A percentile compares a stretch with the other conserved stretches of the same genome.
Conservation (phyloP, 2,329 filamentous ascomycete genomes). For the Penicillium fuscoglaucum region DNA sequence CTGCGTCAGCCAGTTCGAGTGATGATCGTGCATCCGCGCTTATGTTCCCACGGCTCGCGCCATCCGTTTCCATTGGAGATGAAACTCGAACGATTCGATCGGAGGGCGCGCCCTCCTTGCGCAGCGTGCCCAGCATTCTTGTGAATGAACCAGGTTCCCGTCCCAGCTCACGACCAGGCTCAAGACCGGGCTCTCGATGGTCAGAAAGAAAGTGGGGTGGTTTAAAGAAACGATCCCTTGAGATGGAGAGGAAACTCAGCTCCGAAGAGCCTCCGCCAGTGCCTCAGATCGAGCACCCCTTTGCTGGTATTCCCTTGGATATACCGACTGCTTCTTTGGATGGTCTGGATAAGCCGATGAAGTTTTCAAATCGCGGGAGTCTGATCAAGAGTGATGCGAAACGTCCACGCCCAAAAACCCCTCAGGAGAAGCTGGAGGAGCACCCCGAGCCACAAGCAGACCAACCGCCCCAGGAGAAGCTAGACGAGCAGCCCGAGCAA, state of each 20-base stretch:
- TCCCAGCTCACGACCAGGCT: slow-evolving; percentile 32
- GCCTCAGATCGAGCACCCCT: slow-evolving; percentile 39
- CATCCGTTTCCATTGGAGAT: slow-evolving; percentile 14
- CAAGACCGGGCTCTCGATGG: slow-evolving; percentile 45
- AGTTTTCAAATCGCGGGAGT: slow-evolving; percentile 62
- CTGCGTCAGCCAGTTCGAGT: slow-evolving; percentile 21
- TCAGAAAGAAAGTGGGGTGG: slow-evolving; percentile 46
- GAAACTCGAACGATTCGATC: slow-evolving; percentile 20
- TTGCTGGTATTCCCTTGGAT: slow-evolving; percentile 54
- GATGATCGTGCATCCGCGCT: slow-evolving; percentile 18
- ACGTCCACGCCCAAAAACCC: slow-evolving; percentile 29
- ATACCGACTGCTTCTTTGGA: slow-evolving; percentile 58
- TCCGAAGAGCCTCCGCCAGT: slow-evolving; percentile 36
- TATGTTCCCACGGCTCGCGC: slow-evolving; percentile 16
- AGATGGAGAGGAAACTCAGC: slow-evolving; percentile 32
- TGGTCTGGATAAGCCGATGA: slow-evolving; percentile 54
- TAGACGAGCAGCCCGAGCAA: neutral
- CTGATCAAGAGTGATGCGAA: slow-evolving; percentile 54
- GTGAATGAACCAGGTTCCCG: slow-evolving; percentile 38
- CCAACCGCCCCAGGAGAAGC: neutral
- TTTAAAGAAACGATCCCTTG: slow-evolving; percentile 38
- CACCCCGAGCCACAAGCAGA: slow-evolving; percentile 11
- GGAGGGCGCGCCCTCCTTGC: slow-evolving; percentile 31
- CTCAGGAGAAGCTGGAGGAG: slow-evolving; percentile 22
- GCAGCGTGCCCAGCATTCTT: slow-evolving; percentile 44